A percentile compares a stretch with the other conserved stretches of the same genome.
These are phyloP conservation scores for Solanum piurae DNA, from an alignment of 257 asterid genomes.

Conservation along the genomic window DNA sequence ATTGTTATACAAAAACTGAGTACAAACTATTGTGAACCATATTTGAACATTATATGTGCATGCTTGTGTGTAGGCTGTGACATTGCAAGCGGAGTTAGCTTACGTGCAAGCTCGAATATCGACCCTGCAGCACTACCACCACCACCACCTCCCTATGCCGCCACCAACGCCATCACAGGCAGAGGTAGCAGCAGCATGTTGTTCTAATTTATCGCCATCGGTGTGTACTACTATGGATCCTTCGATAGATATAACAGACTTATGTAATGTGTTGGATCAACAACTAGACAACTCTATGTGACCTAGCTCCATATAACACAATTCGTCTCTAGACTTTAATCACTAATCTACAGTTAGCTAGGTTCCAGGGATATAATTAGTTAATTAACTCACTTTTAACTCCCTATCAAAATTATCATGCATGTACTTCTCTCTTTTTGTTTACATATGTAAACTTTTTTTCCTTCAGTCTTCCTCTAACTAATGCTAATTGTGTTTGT, in stretches of 20 bases:
- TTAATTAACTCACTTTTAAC: not conserved
- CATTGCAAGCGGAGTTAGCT: constrained; percentile 81
- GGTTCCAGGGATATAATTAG: not conserved
- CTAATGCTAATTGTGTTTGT: not conserved
- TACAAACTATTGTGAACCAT: no score
- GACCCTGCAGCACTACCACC: constrained; percentile 16
- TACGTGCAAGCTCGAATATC: constrained; percentile 73
- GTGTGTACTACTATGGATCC: not conserved
- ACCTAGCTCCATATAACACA: not conserved
- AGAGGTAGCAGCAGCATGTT: not conserved
- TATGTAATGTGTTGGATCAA: not conserved
- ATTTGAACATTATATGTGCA: no score
- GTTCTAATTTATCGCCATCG: not conserved
- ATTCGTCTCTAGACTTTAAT: not conserved
- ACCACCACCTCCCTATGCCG: not conserved
- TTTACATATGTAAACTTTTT: not conserved
- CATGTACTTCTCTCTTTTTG: not conserved
- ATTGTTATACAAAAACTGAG: not conserved
- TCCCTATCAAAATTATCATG: not conserved
- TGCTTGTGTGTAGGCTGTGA: constrained; percentile 40
- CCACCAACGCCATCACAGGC: not conserved
- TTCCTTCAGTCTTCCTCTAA: not conserved
- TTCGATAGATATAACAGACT: not conserved
- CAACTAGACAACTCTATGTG: not conserved
- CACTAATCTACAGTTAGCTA: not conserved